Evolutionary conservation across 2,329 filamentous ascomycete genomes (phyloP), one percentile per base, ranked within the genome.

Genomic region (Pestalotiopsis sp.): DNA sequence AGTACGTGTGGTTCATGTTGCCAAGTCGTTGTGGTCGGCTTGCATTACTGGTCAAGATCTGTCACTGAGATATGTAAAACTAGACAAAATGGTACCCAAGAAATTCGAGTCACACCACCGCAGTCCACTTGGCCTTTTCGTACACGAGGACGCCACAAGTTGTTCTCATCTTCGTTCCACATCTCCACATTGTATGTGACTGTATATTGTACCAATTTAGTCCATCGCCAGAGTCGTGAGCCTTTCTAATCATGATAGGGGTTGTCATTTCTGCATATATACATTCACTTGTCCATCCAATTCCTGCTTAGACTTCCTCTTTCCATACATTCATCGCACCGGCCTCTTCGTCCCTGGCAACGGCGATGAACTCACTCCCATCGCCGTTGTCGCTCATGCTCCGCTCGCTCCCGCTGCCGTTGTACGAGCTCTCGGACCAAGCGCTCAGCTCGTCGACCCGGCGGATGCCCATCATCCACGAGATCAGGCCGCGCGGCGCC

Each of bases 391-490:
- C 76, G 60, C 71, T 69, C 6, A 67, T 67, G 64, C 76, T 70
- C 36, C 73, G 67, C 60, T 81, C 81, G 64, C 79, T 82, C 23
- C 79, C 79, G 13, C 78, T 80, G 9, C 71, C 69, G 58, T 80
- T 80, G 60, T 78, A 79, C 4, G 80, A 80, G 72, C 81, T 80
- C 76, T 88, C 86, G 49, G 56, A 45, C 86, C 86, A 88, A 2
- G 83, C 78, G 63, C 84, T 84, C 61, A 90, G 80, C 77, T 89
- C 84, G 66, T 88, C 85, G 17, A 91, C 88, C 68, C 83, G 83
- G 70, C 90, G 85, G 68, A 95, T 88, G 12, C 94, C 94, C 88
- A 98, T 92, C 92, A 98, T 97, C 92, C 93, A 96, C 1, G 90
- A 91, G n/a, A 98, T 92, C 17, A 98, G 78, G 2, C 90, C 87